Evolutionary conservation across 2,329 filamentous ascomycete species (phyloP).

Genomic region (Aplosporella prunicola): DNA sequence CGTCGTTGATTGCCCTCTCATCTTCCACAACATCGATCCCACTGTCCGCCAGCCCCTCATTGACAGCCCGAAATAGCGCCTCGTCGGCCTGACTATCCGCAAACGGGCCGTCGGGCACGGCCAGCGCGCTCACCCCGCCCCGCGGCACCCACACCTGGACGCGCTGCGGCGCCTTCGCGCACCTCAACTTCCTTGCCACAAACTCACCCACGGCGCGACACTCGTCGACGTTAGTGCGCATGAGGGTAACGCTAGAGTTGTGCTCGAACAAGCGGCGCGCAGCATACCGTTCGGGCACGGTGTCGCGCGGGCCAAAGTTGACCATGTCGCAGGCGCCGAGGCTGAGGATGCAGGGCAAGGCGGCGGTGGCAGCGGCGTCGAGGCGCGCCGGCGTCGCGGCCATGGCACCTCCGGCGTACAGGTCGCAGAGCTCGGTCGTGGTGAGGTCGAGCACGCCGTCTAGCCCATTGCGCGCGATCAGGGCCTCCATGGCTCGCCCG

Average conservation of each 20-base stretch:
- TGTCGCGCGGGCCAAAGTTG: conserved; percentile 51
- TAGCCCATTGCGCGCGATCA: conserved; percentile 48
- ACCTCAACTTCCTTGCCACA: conserved; percentile 45
- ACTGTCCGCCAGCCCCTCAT: conserved; percentile 38
- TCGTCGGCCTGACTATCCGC: conserved; percentile 40
- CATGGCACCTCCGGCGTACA: conserved; percentile 52
- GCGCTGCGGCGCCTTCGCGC: conserved; percentile 28
- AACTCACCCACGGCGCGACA: conserved; percentile 45
- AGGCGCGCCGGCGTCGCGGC: conserved; percentile 49
- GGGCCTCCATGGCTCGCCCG: conserved; percentile 58
- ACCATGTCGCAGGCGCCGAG: conserved; percentile 40
- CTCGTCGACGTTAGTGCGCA: conserved; percentile 54
- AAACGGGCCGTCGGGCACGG: conserved; percentile 45
- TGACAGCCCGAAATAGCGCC: conserved; percentile 40
- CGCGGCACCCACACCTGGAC: conserved; percentile 51
- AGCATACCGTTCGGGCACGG: conserved; percentile 47
- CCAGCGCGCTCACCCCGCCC: conserved; percentile 53
- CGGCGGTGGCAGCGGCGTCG: conserved; percentile 45
- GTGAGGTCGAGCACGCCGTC: conserved; percentile 63
- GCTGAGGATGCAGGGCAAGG: conserved; percentile 49
- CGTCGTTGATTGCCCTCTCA: conserved; percentile 46
- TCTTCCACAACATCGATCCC: conserved; percentile 44
- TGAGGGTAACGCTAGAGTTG: conserved; percentile 56
- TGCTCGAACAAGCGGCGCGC: conserved; percentile 50
- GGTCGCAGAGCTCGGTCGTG: conserved; percentile 58